phyloP scores from a whole-genome alignment of 2,329 filamentous ascomycete genomes.

The Trichoderma sp. region DNA sequence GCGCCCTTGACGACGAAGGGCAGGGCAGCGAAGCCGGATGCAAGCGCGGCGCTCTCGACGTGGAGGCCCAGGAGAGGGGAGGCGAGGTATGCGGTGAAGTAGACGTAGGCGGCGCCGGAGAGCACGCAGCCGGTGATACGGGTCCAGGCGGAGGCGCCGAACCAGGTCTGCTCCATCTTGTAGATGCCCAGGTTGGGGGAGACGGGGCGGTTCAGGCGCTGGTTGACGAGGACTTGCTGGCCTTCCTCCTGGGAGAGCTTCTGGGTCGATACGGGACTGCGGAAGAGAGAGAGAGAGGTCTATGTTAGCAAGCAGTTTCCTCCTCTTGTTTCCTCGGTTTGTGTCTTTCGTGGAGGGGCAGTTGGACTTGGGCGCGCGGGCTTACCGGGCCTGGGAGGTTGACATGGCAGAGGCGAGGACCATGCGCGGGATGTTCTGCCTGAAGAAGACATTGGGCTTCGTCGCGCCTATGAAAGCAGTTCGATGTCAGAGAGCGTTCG shows the following conservation, averaged over 20 bases:
- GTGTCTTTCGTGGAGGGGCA: background rate
- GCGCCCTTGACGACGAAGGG: slow-evolving; percentile 59
- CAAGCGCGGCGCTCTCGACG: slow-evolving; percentile 58
- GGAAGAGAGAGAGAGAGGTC: background rate
- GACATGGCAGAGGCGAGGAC: slow-evolving; percentile 43
- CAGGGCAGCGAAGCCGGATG: slow-evolving; percentile 57
- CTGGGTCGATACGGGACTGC: slow-evolving; percentile 55
- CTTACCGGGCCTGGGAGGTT: slow-evolving; percentile 49
- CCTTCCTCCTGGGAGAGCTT: slow-evolving; percentile 55
- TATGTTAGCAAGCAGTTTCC: background rate
- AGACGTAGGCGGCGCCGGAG: slow-evolving; percentile 74
- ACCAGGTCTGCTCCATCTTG: slow-evolving; percentile 82
- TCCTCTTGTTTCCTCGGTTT: background rate
- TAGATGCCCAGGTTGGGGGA: slow-evolving; percentile 86
- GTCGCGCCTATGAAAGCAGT: slow-evolving; percentile 35
- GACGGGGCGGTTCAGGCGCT: slow-evolving; percentile 79
- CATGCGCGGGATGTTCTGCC: slow-evolving; percentile 47
- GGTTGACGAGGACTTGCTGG: slow-evolving; percentile 68
- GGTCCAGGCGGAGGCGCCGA: slow-evolving; percentile 68
- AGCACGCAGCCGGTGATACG: slow-evolving; percentile 79
- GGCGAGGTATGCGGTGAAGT: slow-evolving; percentile 75
- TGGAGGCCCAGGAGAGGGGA: slow-evolving; percentile 70
- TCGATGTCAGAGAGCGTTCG: background rate
- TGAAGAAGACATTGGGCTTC: slow-evolving; percentile 47
- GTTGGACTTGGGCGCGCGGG: background rate